Conservation (phyloP, 352 stramenopile species). For the Globisporangium recalcitrans region DNA sequence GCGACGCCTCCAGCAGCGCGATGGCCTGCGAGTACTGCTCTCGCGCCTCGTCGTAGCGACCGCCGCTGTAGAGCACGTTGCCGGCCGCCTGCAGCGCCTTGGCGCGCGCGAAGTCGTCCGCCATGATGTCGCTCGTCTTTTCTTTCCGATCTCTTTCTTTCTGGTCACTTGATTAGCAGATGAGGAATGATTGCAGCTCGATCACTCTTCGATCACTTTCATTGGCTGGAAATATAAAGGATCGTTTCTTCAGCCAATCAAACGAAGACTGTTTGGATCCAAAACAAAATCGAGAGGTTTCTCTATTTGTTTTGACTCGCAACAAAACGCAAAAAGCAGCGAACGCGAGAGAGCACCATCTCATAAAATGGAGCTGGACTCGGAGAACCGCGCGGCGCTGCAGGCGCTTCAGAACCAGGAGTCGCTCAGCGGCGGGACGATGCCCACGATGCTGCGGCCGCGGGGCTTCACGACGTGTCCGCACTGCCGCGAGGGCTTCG, state of each 20-base stretch:
- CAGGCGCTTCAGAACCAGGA: constrained; percentile 22
- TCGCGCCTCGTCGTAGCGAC: constrained; percentile 54
- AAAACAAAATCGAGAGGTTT: no score
- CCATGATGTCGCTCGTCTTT: not conserved
- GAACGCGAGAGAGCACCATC: not conserved
- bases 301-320: not conserved
- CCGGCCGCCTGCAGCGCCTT: constrained; percentile 38
- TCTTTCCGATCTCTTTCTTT: not conserved
- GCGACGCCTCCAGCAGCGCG: constrained; percentile 15
- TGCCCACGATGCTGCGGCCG: constrained; percentile 14
- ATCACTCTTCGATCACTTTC: not conserved
- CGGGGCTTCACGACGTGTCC: constrained; percentile 34
- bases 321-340: not conserved
- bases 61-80: constrained; percentile 48
- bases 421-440: not conserved
- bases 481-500: constrained; percentile 52
- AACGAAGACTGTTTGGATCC: not conserved
- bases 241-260: not conserved
- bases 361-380: constrained; percentile 17
- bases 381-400: constrained; percentile 35
- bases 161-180: not conserved
- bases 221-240: not conserved
- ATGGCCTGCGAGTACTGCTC: constrained; percentile 46
- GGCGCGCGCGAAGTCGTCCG: constrained; percentile 7
- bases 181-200: not conserved